These are phyloP conservation scores for Arthrobotrys sphaeroides DNA, from an alignment of 2,329 filamentous ascomycete genomes.

Conservation along the genomic window DNA sequence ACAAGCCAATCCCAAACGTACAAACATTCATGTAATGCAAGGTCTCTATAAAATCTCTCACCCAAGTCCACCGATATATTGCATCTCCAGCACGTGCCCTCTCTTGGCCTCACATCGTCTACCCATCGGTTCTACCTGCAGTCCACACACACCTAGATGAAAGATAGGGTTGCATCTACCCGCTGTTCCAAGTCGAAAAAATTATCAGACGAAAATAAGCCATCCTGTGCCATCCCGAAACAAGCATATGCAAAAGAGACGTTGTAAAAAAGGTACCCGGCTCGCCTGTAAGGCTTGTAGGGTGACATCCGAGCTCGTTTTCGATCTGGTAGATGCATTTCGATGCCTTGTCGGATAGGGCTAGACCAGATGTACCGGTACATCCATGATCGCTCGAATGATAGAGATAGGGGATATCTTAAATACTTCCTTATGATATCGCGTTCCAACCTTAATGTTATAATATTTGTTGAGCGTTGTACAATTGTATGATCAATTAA, in stretches of 20 bases:
- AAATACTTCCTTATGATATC: neutral
- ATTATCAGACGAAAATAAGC: slow-evolving; percentile 36
- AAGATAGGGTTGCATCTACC: slow-evolving; percentile 41
- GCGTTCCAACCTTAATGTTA: neutral
- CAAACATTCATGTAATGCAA: neutral
- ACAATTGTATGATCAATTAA: no score
- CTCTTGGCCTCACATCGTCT: neutral
- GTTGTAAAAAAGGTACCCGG: slow-evolving; percentile 5
- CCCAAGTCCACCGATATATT: neutral
- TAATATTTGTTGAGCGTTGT: neutral
- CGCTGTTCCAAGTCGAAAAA: slow-evolving; percentile 5
- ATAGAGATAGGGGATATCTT: neutral
- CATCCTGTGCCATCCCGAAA: slow-evolving; percentile 18
- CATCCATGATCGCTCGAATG: no score
- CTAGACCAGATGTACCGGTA: slow-evolving; percentile 5
- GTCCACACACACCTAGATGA: neutral
- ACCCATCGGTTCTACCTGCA: neutral
- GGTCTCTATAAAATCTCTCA: neutral
- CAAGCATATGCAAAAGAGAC: slow-evolving; percentile 21
- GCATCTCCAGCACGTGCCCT: neutral
- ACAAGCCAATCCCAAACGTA: neutral
- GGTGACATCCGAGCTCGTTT: slow-evolving; percentile 38
- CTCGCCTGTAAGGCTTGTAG: slow-evolving; percentile 25
- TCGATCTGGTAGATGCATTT: neutral
- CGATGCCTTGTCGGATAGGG: neutral